Evolutionary conservation across 1,139 yeast species (phyloP).

Genomic region (Yamadazyma oceani): DNA sequence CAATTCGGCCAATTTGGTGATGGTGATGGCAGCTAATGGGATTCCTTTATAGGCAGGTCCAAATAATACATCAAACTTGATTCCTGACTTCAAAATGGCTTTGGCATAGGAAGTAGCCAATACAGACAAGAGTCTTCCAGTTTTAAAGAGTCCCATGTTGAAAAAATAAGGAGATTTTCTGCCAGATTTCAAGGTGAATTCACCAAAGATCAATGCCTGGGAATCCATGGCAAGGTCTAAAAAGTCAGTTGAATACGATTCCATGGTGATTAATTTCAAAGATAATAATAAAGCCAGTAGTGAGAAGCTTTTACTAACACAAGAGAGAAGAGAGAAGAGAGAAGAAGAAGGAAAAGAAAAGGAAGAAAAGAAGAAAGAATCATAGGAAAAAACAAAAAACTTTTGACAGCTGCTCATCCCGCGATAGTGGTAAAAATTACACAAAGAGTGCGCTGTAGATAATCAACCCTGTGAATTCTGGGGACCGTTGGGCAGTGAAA

Average conservation of each 20-base stretch:
- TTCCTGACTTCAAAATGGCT: slow-evolving; percentile 75
- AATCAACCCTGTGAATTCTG: background rate
- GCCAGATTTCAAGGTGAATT: slow-evolving; percentile 88
- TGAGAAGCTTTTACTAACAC: background rate
- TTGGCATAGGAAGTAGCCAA: slow-evolving; percentile 87
- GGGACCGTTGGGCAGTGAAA: too few species aligned
- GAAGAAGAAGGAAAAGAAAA: slow-evolving; percentile 6
- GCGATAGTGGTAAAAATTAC: background rate
- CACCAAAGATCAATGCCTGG: slow-evolving; percentile 82
- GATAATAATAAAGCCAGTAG: too few species aligned
- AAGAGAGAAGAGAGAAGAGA: slow-evolving; percentile 1
- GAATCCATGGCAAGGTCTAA: slow-evolving; percentile 79
- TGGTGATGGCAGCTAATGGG: slow-evolving; percentile 90
- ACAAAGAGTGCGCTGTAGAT: background rate
- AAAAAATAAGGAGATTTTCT: slow-evolving; percentile 95
- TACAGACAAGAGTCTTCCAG: slow-evolving; percentile 73
- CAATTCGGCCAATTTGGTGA: slow-evolving; percentile 86
- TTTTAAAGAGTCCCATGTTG: slow-evolving; percentile 86
- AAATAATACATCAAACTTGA: slow-evolving; percentile 86
- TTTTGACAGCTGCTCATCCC: background rate
- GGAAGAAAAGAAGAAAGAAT: slow-evolving; percentile 6
- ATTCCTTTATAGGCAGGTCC: slow-evolving; percentile 99
- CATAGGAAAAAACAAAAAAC: slow-evolving; percentile 5
- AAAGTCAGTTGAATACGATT: slow-evolving; percentile 60
- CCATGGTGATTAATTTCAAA: slow-evolving; percentile 15